Evolutionary conservation across 352 stramenopile species (phyloP).

Genomic region (Pythium phragmiticola): DNA sequence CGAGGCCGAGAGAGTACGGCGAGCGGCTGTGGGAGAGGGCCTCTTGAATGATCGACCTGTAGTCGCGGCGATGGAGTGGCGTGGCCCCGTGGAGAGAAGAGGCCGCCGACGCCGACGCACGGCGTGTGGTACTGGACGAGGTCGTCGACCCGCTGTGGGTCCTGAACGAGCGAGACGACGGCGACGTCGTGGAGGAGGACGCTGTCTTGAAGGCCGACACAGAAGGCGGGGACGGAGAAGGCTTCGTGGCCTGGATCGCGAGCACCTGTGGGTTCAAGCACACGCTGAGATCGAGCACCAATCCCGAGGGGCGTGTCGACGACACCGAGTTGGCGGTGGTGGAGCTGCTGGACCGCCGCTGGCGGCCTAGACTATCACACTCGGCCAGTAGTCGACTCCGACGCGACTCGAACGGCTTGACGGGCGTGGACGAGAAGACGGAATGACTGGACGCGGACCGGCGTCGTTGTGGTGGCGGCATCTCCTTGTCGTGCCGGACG

Average conservation of each 20-base stretch:
- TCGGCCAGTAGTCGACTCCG: constrained; percentile 11
- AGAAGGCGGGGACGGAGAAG: not conserved
- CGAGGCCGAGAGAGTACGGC: constrained; percentile 26
- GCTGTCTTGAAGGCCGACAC: not conserved
- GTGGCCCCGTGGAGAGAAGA: not conserved
- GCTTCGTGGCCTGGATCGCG: constrained; percentile 25
- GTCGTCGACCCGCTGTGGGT: not conserved
- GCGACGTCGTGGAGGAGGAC: not conserved
- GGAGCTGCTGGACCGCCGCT: constrained; percentile 2
- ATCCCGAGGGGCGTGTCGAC: constrained; percentile 7
- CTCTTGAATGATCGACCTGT: constrained; percentile 28
- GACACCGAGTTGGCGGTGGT: not conserved
- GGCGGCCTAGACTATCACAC: constrained; percentile 14
- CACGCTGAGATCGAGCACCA: constrained; percentile 25
- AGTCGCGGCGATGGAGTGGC: constrained; percentile 21
- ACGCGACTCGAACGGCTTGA: constrained; percentile 10
- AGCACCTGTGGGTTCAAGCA: constrained; percentile 27
- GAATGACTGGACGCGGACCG: not conserved
- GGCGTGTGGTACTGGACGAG: not conserved
- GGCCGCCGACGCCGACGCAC: not conserved
- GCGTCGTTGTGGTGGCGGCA: not conserved
- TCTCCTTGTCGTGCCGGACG: not conserved
- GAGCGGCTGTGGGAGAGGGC: constrained; percentile 37
- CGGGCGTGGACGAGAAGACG: no score
- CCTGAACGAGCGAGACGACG: constrained; percentile 1